These are phyloP conservation scores for Iberis pinnata DNA, from an alignment of 345 rosid genomes.

Conservation along the genomic window DNA sequence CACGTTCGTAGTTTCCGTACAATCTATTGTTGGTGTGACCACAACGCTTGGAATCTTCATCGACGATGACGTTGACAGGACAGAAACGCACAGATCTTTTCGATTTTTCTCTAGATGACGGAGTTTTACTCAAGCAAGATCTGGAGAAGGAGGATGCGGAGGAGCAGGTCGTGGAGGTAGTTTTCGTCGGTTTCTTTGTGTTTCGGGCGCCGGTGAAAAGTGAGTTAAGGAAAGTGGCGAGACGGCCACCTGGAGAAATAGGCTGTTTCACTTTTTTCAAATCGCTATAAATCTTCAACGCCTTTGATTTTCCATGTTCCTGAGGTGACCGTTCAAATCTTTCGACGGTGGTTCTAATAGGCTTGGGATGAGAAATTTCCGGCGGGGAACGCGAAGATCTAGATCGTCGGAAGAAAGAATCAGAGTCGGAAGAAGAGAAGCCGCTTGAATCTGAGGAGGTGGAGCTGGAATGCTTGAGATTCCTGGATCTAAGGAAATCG, in stretches of 20 bases:
- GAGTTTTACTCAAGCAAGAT: slow-evolving; percentile 69
- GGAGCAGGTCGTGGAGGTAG: slow-evolving; percentile 38
- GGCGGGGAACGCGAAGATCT: slow-evolving; percentile 18
- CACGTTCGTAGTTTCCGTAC: slow-evolving; percentile 15
- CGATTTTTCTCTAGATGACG: slow-evolving; percentile 44
- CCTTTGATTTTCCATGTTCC: slow-evolving; percentile 52
- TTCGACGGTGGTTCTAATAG: slow-evolving; percentile 45
- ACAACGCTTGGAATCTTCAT: slow-evolving; percentile 51
- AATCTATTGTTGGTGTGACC: slow-evolving; percentile 33
- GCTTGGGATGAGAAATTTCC: slow-evolving; percentile 33
- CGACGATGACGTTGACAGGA: slow-evolving; percentile 66
- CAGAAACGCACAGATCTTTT: slow-evolving; percentile 69
- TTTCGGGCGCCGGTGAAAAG: slow-evolving; percentile 41
- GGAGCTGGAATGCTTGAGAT: slow-evolving; percentile 48
- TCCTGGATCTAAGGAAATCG: slow-evolving; percentile 27
- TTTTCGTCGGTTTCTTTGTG: slow-evolving; percentile 29
- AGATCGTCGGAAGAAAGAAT: slow-evolving; percentile 33
- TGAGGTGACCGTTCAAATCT: slow-evolving; percentile 13
- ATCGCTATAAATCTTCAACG: slow-evolving; percentile 67
- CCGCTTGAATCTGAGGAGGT: slow-evolving; percentile 77
- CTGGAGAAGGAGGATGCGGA: slow-evolving; percentile 82
- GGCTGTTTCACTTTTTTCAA: slow-evolving; percentile 86
- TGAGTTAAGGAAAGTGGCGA: slow-evolving; percentile 71
- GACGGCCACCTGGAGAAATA: slow-evolving; percentile 77
- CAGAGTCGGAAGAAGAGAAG: slow-evolving; percentile 71